These are phyloP conservation scores for Alternaria triticina DNA, from an alignment of 2,329 filamentous ascomycete species.

Conservation along the genomic window DNA sequence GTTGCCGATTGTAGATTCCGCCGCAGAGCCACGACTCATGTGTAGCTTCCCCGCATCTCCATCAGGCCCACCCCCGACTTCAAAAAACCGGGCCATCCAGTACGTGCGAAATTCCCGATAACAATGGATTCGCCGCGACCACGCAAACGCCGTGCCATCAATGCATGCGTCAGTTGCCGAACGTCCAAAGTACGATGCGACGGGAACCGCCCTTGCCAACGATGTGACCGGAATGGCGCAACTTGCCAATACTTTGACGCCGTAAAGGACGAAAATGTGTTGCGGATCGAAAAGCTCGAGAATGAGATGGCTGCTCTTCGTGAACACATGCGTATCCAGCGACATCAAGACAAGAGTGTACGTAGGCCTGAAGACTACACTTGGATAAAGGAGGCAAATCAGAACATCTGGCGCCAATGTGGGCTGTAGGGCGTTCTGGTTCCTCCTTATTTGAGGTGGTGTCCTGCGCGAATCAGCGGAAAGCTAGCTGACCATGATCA, in stretches of 20 bases:
- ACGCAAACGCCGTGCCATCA: constrained; percentile 43
- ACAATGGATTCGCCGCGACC: constrained; percentile 24
- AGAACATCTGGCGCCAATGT: not conserved
- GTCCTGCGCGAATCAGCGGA: not conserved
- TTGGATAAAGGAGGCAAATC: not conserved
- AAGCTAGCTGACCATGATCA: not conserved
- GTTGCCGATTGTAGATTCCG: not conserved
- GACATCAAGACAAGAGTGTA: constrained; percentile 1
- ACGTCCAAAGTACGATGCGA: constrained; percentile 44
- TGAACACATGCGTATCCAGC: constrained; percentile 15
- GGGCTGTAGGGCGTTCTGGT: not conserved
- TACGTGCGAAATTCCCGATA: constrained; percentile 21
- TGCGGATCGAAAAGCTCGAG: constrained; percentile 38
- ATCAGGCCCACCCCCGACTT: constrained; percentile 6
- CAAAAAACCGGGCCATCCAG: constrained; percentile 9
- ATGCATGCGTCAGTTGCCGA: constrained; percentile 40
- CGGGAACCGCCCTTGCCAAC: constrained; percentile 37
- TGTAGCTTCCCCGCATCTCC: constrained; percentile 8
- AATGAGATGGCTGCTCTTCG: constrained; percentile 26
- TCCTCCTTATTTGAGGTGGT: not conserved
- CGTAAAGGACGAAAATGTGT: constrained; percentile 30
- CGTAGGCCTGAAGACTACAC: not conserved
- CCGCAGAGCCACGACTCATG: constrained; percentile 6
- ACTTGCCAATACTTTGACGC: constrained; percentile 35
- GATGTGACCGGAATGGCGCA: constrained; percentile 35